These are phyloP conservation scores for Diaporthe citri DNA, from an alignment of 2,329 filamentous ascomycete species.

Conservation along the genomic window DNA sequence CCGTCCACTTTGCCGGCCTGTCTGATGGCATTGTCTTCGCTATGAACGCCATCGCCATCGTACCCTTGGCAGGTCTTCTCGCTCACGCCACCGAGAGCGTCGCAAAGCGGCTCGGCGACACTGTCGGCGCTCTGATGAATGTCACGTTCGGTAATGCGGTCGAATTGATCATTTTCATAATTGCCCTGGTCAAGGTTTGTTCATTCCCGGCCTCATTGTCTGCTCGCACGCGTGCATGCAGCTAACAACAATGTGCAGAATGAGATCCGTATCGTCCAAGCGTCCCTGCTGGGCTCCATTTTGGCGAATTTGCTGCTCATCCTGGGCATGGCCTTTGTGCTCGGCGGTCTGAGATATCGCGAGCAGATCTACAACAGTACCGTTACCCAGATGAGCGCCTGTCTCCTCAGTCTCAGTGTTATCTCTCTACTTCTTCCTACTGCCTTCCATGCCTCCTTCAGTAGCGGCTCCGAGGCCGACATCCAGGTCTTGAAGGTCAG, in stretches of 20 bases:
- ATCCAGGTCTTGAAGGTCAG: constrained; percentile 77
- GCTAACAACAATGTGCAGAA: constrained; percentile 50
- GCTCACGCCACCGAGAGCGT: constrained; percentile 72
- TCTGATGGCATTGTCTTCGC: constrained; percentile 66
- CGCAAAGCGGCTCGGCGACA: constrained; percentile 68
- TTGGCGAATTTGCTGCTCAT: constrained; percentile 82
- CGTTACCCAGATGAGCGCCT: constrained; percentile 80
- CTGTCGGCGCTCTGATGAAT: constrained; percentile 70
- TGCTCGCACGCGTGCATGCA: not conserved
- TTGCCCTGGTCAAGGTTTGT: constrained; percentile 53
- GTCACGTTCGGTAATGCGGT: constrained; percentile 74
- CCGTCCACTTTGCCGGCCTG: constrained; percentile 56
- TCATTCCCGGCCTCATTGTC: not conserved
- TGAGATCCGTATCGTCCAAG: constrained; percentile 81
- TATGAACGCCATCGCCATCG: constrained; percentile 71
- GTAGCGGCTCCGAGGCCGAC: constrained; percentile 67
- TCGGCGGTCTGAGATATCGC: constrained; percentile 76
- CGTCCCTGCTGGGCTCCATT: constrained; percentile 81
- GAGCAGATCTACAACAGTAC: constrained; percentile 81
- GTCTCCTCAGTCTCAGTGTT: constrained; percentile 75
- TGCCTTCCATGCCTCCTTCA: constrained; percentile 76
- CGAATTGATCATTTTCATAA: constrained; percentile 69
- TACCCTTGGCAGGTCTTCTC: constrained; percentile 69
- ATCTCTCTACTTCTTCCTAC: constrained; percentile 52
- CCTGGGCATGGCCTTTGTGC: constrained; percentile 79